A percentile compares a stretch with the other conserved stretches of the same genome.
These are phyloP conservation scores for Epithemia pelagica DNA, from an alignment of 108 stramenopile genomes.

Conservation along the genomic window DNA sequence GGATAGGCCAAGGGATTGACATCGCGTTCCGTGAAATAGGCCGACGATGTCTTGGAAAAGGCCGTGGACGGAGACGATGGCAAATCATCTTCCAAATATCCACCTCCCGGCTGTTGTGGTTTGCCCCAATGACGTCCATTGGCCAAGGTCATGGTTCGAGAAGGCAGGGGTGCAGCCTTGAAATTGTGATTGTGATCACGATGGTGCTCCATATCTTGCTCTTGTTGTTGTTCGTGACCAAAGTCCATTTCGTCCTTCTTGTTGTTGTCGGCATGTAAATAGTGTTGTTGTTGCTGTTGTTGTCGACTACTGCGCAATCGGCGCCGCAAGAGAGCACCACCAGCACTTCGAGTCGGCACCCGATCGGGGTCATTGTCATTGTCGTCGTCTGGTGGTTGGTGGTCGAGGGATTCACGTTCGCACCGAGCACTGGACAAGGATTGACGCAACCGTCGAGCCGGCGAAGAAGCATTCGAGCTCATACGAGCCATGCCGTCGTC, in stretches of 20 bases:
- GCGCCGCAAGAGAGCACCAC: no score
- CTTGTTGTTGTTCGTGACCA: neutral
- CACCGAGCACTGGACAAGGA: no score
- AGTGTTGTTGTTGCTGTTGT: no score
- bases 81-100: neutral
- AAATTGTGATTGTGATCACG: constrained; percentile 2
- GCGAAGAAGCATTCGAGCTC: no score
- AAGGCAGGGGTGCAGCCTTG: neutral
- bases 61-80: constrained; percentile 6
- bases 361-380: no score
- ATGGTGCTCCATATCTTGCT: neutral
- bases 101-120: neutral
- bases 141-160: neutral
- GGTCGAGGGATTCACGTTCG: no score
- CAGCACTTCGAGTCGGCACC: no score
- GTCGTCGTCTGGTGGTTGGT: no score
- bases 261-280: no score
- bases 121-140: neutral
- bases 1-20: constrained; percentile 6
- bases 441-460: no score
- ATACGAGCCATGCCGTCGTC: no score
- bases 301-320: no score
- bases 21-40: constrained; percentile 16
- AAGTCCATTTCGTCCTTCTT: neutral
- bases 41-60: constrained; percentile 43